Percentiles rank a stretch among this genome's conserved stretches.
phyloP scores from a whole-genome alignment of 129 eudicot genomes.

The Gnaphalium uliginosum region DNA sequence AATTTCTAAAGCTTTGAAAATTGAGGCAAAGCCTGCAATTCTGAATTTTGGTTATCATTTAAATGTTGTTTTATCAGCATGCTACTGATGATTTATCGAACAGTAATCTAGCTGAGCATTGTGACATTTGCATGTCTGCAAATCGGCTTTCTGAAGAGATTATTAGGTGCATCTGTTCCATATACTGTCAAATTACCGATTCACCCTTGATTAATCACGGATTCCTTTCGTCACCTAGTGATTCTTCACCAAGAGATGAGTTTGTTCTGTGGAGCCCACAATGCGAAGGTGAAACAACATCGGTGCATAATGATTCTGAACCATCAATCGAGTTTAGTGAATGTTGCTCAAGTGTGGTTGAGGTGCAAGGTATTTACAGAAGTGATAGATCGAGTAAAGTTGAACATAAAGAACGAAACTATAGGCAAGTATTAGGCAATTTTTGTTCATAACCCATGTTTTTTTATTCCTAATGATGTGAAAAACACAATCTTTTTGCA shows the following conservation, averaged over 20 bases:
- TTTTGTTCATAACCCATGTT: neutral
- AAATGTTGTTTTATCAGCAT: slow-evolving; percentile 36
- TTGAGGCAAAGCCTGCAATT: neutral
- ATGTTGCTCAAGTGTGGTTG: slow-evolving; percentile 47
- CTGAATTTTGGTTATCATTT: slow-evolving; percentile 4
- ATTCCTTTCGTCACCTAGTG: slow-evolving; percentile 37
- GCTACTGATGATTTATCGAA: slow-evolving; percentile 42
- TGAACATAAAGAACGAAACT: slow-evolving; percentile 54
- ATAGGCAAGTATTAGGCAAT: slow-evolving; percentile 42
- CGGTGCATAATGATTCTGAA: slow-evolving; percentile 31
- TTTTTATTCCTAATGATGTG: slow-evolving; percentile 18
- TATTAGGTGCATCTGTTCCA: slow-evolving; percentile 66
- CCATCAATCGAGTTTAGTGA: slow-evolving; percentile 55
- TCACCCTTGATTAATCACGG: slow-evolving; percentile 48
- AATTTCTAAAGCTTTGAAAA: slow-evolving; percentile 1
- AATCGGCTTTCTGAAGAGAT: slow-evolving; percentile 83
- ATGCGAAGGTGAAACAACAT: slow-evolving; percentile 33
- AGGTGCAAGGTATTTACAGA: slow-evolving; percentile 53
- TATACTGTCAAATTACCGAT: slow-evolving; percentile 67
- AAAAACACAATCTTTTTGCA: slow-evolving; percentile 35
- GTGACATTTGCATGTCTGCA: slow-evolving; percentile 48
- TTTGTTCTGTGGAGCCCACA: slow-evolving; percentile 49
- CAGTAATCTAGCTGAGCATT: slow-evolving; percentile 48
- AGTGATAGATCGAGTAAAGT: slow-evolving; percentile 45
- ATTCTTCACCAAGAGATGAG: slow-evolving; percentile 45